Conservation (phyloP, 2,329 filamentous ascomycete genomes). For the Hypomyces perniciosus region DNA sequence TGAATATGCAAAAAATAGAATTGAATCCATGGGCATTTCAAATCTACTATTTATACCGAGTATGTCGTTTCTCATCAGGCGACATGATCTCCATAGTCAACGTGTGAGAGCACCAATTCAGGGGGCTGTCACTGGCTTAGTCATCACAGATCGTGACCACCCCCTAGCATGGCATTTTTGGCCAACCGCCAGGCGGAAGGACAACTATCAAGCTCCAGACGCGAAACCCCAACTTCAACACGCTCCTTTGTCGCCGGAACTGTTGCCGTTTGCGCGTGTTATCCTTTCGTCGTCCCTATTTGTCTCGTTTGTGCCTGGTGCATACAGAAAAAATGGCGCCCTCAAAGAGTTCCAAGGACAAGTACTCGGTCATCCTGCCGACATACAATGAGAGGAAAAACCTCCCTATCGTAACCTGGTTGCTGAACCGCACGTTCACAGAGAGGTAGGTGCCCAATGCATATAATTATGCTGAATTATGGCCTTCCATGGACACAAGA, state of each 20-base stretch:
- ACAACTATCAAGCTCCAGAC: slow-evolving; percentile 12
- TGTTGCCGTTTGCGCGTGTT: not conserved
- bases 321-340: slow-evolving; percentile 38
- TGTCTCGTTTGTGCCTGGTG: not conserved
- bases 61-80: too few relatives aligned
- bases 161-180: slow-evolving; percentile 9
- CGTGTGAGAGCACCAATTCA: too few relatives aligned
- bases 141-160: slow-evolving; percentile 2
- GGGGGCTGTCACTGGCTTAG: slow-evolving; percentile 3
- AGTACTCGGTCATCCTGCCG: slow-evolving; percentile 95
- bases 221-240: slow-evolving; percentile 20
- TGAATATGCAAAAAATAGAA: too few relatives aligned
- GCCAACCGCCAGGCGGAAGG: slow-evolving; percentile 1
- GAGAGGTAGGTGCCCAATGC: slow-evolving; percentile 57
- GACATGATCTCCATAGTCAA: not conserved
- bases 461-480: too few relatives aligned
- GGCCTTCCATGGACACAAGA: not conserved
- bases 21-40: too few relatives aligned
- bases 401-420: slow-evolving; percentile 90
- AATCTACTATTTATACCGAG: too few relatives aligned
- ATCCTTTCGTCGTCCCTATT: slow-evolving; percentile 1
- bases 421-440: slow-evolving; percentile 87
- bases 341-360: slow-evolving; percentile 48
- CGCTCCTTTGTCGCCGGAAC: slow-evolving; percentile 21
- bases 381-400: slow-evolving; percentile 99